phyloP scores from a whole-genome alignment of 169 alveolate genomes.

The Cryptosporidium ryanae region DNA sequence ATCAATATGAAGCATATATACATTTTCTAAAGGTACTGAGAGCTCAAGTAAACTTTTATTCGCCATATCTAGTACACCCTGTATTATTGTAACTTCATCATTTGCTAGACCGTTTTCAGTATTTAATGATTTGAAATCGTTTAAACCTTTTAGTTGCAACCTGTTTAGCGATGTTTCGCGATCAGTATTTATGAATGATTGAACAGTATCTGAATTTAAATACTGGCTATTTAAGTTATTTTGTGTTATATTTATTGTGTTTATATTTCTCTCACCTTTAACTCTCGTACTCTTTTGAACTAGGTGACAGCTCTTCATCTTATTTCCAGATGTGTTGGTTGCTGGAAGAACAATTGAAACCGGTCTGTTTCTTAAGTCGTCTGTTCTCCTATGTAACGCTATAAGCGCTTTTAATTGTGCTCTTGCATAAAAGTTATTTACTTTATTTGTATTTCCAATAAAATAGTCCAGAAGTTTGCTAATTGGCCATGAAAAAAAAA shows the following conservation, averaged over 20 bases:
- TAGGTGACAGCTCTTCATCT: background rate
- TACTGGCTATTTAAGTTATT: slow-evolving; percentile 3
- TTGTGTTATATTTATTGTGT: background rate
- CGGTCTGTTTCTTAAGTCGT: slow-evolving; percentile 16
- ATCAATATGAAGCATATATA: slow-evolving; percentile 81
- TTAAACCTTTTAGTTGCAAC: background rate
- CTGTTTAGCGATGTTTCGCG: background rate
- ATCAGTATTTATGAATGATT: background rate
- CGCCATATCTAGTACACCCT: slow-evolving; percentile 86
- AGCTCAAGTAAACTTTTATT: slow-evolving; percentile 79
- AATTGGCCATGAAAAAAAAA: slow-evolving; percentile 86
- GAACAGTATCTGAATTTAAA: slow-evolving; percentile 13
- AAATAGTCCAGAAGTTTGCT: slow-evolving; percentile 86
- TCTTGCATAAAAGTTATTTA: slow-evolving; percentile 76
- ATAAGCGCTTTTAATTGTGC: slow-evolving; percentile 73
- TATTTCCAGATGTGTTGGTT: slow-evolving; percentile 3
- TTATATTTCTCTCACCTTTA: background rate
- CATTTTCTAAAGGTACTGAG: slow-evolving; percentile 81
- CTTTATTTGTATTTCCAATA: slow-evolving; percentile 84
- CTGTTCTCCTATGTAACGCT: slow-evolving; percentile 73
- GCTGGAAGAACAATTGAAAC: slow-evolving; percentile 53
- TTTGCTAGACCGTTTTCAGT: slow-evolving; percentile 61
- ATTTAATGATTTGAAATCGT: background rate
- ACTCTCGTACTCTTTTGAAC: background rate
- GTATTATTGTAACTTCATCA: slow-evolving; percentile 82